phyloP scores from a whole-genome alignment of 73 alveolate genomes.

The Uronychia setigera region DNA sequence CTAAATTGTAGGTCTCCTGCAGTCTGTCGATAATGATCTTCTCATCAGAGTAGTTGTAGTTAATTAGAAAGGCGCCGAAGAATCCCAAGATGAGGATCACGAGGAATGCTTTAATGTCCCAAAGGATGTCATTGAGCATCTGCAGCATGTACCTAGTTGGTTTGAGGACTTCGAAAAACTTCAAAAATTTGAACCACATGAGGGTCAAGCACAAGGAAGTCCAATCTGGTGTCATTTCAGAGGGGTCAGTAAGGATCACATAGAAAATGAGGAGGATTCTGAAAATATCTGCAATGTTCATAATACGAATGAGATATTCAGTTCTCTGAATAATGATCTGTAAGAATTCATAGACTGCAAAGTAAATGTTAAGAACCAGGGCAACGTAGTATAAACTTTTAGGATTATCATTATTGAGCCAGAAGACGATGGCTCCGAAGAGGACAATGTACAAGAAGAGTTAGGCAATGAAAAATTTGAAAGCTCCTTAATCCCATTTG shows the following conservation, averaged over 20 bases:
- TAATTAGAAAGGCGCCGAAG: slow-evolving; percentile 22
- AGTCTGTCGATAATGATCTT: slow-evolving; percentile 8
- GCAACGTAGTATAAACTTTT: neutral
- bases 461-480: slow-evolving; percentile 8
- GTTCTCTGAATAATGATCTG: slow-evolving; percentile 8
- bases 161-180: slow-evolving; percentile 27
- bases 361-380: neutral
- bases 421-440: slow-evolving; percentile 12
- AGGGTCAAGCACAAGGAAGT: slow-evolving; percentile 16
- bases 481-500: slow-evolving; percentile 23
- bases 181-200: slow-evolving; percentile 28
- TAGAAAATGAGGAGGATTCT: slow-evolving; percentile 6
- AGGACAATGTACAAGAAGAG: slow-evolving; percentile 11
- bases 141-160: slow-evolving; percentile 23
- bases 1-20: slow-evolving; percentile 14
- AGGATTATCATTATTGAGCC: slow-evolving; percentile 5
- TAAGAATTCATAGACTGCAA: slow-evolving; percentile 16
- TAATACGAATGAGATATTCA: slow-evolving; percentile 1
- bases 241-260: neutral
- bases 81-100: slow-evolving; percentile 15
- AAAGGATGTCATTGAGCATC: slow-evolving; percentile 35
- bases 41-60: neutral
- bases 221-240: neutral
- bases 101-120: slow-evolving; percentile 23
- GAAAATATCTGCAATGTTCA: slow-evolving; percentile 16